Conservation (phyloP, 306 rosid species). For the Medicago arabica region DNA sequence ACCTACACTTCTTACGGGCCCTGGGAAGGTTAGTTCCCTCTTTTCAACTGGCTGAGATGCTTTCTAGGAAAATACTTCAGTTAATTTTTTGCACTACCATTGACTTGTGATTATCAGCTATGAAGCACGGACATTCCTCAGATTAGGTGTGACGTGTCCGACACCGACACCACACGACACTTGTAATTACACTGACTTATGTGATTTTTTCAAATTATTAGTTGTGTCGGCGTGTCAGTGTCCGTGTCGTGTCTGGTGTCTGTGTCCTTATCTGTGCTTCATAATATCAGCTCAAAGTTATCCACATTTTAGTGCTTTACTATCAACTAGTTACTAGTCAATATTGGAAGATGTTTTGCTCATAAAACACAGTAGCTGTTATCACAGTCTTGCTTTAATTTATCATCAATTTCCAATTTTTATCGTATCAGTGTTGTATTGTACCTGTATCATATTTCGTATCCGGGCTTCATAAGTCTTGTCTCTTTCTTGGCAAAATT, state of each 20-base stretch:
- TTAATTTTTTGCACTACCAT: conserved; percentile 9
- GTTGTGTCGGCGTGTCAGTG: no score
- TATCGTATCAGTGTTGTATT: neutral
- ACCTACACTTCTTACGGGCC: conserved; percentile 86
- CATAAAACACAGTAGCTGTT: conserved; percentile 13
- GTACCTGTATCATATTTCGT: neutral
- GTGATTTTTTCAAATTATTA: no score
- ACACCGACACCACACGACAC: no score
- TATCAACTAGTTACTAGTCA: conserved; percentile 9
- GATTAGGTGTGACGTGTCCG: no score
- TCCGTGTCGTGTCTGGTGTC: no score
- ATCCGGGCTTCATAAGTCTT: neutral
- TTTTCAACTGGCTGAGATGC: conserved; percentile 35
- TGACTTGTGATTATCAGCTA: conserved; percentile 10
- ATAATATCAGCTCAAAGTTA: conserved; percentile 19
- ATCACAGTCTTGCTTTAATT: neutral
- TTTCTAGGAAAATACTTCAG: conserved; percentile 29
- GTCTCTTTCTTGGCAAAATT: conserved; percentile 11
- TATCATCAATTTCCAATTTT: neutral
- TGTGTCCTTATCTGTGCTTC: no score
- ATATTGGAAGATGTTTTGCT: conserved; percentile 3
- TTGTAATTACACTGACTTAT: no score
- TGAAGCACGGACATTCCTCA: no score
- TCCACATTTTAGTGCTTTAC: neutral
- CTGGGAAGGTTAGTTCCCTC: conserved; percentile 71